Evolutionary conservation across 176 grass and related monocot species (phyloP).

Genomic region (Rhynchospora pubera): DNA sequence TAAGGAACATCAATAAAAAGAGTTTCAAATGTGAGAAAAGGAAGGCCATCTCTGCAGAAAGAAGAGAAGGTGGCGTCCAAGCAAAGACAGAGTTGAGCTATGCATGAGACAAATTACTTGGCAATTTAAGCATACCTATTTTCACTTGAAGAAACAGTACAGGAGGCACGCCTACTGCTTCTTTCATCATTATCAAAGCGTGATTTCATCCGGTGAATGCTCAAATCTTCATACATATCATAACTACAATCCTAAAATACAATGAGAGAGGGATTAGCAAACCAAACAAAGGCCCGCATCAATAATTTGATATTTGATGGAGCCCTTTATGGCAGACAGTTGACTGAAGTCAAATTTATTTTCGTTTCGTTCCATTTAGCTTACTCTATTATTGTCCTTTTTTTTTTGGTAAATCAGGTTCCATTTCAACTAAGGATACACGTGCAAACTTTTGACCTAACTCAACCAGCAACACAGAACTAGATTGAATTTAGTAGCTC

Average conservation of each 20-base stretch:
- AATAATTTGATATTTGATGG: slow-evolving; percentile 35
- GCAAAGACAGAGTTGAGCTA: background rate
- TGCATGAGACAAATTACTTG: background rate
- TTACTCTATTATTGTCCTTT: background rate
- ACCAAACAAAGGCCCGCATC: slow-evolving; percentile 7
- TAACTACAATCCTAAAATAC: slow-evolving; percentile 51
- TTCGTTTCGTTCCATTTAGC: background rate
- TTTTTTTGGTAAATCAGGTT: background rate
- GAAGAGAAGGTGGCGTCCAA: background rate
- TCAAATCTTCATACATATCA: slow-evolving; percentile 57
- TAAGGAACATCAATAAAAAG: background rate
- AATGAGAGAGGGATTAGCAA: background rate
- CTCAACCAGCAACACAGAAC: background rate
- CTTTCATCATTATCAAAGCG: slow-evolving; percentile 57
- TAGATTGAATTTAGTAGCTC: background rate
- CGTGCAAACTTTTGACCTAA: background rate
- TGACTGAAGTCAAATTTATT: background rate
- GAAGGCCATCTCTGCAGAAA: background rate
- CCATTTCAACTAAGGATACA: background rate
- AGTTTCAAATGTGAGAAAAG: background rate
- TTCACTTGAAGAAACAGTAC: slow-evolving; percentile 52
- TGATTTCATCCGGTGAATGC: slow-evolving; percentile 47
- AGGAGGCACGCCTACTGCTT: slow-evolving; percentile 46
- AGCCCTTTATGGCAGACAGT: background rate
- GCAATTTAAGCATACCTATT: slow-evolving; percentile 51